Conservation (phyloP, 2,329 filamentous ascomycete genomes). For the Polytolypa hystricis region DNA sequence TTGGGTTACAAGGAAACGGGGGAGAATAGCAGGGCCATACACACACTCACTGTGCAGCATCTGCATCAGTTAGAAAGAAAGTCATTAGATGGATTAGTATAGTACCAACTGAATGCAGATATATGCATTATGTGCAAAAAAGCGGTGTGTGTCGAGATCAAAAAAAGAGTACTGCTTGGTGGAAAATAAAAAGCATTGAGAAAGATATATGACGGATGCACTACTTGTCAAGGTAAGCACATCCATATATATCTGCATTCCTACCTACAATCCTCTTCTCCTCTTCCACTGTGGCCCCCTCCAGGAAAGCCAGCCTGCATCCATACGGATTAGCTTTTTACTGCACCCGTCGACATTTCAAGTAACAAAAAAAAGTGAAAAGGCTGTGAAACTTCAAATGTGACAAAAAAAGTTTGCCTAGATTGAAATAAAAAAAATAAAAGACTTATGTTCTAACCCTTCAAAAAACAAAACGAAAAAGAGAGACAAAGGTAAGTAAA, state of each 20-base stretch:
- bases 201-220: too few species aligned
- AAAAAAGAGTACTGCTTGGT: too few species aligned
- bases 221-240: too few species aligned
- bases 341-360: too few species aligned
- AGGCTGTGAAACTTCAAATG: background rate
- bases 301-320: too few species aligned
- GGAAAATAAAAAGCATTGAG: too few species aligned
- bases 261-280: too few species aligned
- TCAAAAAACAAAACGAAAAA: background rate
- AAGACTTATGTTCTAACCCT: background rate
- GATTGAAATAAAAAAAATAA: background rate
- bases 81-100: background rate
- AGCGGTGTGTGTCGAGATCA: too few species aligned
- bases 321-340: too few species aligned
- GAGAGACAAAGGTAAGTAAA: background rate
- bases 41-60: background rate
- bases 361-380: background rate
- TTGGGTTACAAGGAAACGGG: slow-evolving; percentile 1
- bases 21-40: background rate
- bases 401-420: background rate
- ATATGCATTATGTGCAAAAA: too few species aligned
- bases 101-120: background rate
- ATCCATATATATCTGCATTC: too few species aligned
- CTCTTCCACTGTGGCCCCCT: too few species aligned
- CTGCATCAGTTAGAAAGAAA: background rate